These are phyloP conservation scores for Cucurbita pepo DNA, from an alignment of 306 rosid genomes.

Conservation along the genomic window DNA sequence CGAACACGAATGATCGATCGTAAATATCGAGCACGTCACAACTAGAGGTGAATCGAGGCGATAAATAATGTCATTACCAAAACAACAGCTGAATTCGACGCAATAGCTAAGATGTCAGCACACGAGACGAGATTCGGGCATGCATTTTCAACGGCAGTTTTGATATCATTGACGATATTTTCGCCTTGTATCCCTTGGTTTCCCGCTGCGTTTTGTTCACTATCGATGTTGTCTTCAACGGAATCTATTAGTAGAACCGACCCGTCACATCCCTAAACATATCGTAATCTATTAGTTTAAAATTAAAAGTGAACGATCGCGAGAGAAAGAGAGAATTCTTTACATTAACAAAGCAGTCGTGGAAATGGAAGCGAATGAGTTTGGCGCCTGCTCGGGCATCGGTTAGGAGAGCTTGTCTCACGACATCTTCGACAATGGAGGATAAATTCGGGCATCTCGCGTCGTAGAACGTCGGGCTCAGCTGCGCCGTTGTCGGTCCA, in stretches of 20 bases:
- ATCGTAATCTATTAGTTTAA: neutral
- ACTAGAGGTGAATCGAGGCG: no score
- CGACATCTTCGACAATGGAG: neutral
- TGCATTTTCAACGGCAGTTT: constrained; percentile 41
- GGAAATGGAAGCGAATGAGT: constrained; percentile 1
- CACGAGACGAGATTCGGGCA: constrained; percentile 54
- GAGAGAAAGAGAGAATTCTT: neutral
- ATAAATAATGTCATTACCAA: constrained; percentile 20
- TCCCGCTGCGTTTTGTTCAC: constrained; percentile 65
- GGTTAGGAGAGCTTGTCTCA: neutral
- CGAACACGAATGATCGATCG: no score
- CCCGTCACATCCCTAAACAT: constrained; percentile 54
- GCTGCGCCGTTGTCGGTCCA: neutral
- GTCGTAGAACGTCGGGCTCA: neutral
- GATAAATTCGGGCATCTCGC: neutral
- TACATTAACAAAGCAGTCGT: neutral
- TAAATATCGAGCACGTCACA: no score
- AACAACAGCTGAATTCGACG: constrained; percentile 41
- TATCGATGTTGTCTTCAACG: constrained; percentile 27
- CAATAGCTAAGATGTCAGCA: constrained; percentile 66
- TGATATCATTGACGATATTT: constrained; percentile 44
- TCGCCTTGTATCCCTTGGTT: constrained; percentile 31
- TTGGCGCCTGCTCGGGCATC: neutral
- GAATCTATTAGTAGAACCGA: constrained; percentile 39
- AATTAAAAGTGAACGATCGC: neutral